Base-by-base conservation (phyloP, 306 rosid species). In the Dalbergia cultrata region DNA sequence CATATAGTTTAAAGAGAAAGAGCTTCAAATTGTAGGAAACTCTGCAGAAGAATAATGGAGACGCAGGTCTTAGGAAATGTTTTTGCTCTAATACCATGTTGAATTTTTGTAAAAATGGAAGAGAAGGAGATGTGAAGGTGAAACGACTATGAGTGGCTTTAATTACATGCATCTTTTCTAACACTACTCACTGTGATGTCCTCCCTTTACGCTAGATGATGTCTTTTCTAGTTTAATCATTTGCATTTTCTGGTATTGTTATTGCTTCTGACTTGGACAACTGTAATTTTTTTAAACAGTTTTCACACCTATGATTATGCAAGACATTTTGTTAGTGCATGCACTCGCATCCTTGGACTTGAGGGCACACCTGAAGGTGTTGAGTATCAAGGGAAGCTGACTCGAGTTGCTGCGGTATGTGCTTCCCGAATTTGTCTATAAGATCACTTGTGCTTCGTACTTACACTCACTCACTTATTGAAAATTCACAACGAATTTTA, bases 331-430 rank as follows among this genome's bases (percentile, higher is more conserved):
- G 97, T 93, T 39, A 93, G 98, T 82, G 95, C 97, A 58, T 91
- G 97, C 75, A 93, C 95, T 70, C 98, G 98, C 68, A 90, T 91
- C 75, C 93, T 93, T 75, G 95, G 95, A 74, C 95, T 91, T 76
- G 97, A 93, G 87, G 95, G 97, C 62, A 93, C 97, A 0, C 98
- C 95, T 54, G 98, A 93, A 80, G 97, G 98, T 53, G 98, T 93
- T 84, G 98, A 89, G 83, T 90, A 93, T 85, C 95, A 91, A 82
- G 98, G 97, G 80, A 90, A 82, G 88, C 90, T 93, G 70, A 93
- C 98, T 67, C 89, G 98, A 72, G 95, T 93, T 54, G 93, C 98
- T 82, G 98, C 98, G 45, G 98, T 90, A 85, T 70, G 95, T 84
- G 66, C 79, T 72, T 50, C 13, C 72, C 31, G 17, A 58, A 22